A percentile compares a stretch with the other conserved stretches of the same genome.
phyloP scores from a whole-genome alignment of 2,329 filamentous ascomycete genomes.

The Ceratocystis eucalypticola region DNA sequence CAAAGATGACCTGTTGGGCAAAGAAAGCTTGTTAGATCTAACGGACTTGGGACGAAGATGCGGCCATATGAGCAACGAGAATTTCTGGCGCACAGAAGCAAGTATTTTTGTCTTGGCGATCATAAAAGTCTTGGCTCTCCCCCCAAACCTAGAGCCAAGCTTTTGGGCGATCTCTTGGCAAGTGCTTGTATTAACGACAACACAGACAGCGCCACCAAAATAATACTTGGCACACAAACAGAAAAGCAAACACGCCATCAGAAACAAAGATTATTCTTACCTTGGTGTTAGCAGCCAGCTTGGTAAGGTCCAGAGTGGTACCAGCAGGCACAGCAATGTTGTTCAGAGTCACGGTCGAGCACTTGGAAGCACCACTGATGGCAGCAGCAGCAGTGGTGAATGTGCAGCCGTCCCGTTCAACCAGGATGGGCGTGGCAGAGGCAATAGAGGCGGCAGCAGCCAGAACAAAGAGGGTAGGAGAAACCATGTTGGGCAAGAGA shows the following conservation, averaged over 20 bases:
- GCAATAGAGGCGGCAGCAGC: constrained; percentile 24
- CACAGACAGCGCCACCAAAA: not conserved
- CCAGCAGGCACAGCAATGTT: constrained; percentile 44
- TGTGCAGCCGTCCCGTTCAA: constrained; percentile 31
- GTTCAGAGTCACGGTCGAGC: constrained; percentile 40
- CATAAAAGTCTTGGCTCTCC: not conserved
- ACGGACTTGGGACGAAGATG: not conserved
- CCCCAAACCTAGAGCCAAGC: not conserved
- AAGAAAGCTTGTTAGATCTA: constrained; percentile 19
- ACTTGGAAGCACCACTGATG: constrained; percentile 36
- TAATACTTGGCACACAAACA: not conserved
- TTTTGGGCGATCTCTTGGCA: constrained; percentile 5
- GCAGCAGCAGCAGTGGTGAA: constrained; percentile 39
- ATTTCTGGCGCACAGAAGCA: not conserved
- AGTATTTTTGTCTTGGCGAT: constrained; percentile 21
- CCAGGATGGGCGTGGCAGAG: constrained; percentile 22
- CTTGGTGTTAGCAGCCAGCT: constrained; percentile 36
- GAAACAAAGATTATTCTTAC: not conserved
- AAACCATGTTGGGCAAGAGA: constrained; percentile 16
- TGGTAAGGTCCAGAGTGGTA: constrained; percentile 43
- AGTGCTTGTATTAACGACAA: not conserved
- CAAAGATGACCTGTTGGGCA: constrained; percentile 38
- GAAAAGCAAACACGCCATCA: not conserved
- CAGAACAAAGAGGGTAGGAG: constrained; percentile 22
- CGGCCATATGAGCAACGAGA: not conserved